phyloP scores from a whole-genome alignment of 148 eudicot species.

The Oxyria digyna region DNA sequence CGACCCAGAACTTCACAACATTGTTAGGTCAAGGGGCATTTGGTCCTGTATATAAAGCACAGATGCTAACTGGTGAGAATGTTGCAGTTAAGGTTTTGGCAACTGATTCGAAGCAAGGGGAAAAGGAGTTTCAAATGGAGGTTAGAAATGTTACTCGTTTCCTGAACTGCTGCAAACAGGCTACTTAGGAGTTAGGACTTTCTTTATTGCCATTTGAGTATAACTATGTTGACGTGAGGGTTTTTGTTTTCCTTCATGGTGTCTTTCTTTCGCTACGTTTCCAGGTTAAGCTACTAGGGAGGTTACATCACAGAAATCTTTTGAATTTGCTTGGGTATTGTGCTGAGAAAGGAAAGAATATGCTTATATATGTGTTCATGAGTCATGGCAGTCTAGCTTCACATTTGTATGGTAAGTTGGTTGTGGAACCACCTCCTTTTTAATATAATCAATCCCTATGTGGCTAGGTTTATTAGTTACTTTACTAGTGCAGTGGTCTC shows the following conservation, averaged over 20 bases:
- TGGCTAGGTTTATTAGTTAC: no score
- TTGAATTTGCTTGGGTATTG: conserved; percentile 95
- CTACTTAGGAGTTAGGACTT: not conserved
- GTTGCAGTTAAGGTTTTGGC: conserved; percentile 96
- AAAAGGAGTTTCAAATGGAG: conserved; percentile 86
- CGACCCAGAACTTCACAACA: conserved; percentile 82
- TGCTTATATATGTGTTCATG: conserved; percentile 88
- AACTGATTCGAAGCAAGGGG: conserved; percentile 88
- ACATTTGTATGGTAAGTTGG: conserved; percentile 69
- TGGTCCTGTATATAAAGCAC: conserved; percentile 94
- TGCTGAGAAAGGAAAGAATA: conserved; percentile 83
- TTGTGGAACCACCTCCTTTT: no score
- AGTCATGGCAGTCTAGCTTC: conserved; percentile 84
- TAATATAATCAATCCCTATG: no score
- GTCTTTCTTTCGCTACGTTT: conserved; percentile 7
- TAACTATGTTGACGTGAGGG: not conserved
- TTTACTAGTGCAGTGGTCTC: not conserved
- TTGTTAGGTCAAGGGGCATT: conserved; percentile 87
- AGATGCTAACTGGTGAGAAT: conserved; percentile 75
- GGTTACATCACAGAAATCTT: conserved; percentile 93
- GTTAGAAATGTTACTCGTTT: conserved; percentile 19
- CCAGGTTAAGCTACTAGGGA: conserved; percentile 84
- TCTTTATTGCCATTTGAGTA: not conserved
- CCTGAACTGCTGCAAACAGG: not conserved
- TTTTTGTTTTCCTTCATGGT: not conserved